phyloP scores from a whole-genome alignment of 2,329 filamentous ascomycete genomes.

The Penicillium palitans region DNA sequence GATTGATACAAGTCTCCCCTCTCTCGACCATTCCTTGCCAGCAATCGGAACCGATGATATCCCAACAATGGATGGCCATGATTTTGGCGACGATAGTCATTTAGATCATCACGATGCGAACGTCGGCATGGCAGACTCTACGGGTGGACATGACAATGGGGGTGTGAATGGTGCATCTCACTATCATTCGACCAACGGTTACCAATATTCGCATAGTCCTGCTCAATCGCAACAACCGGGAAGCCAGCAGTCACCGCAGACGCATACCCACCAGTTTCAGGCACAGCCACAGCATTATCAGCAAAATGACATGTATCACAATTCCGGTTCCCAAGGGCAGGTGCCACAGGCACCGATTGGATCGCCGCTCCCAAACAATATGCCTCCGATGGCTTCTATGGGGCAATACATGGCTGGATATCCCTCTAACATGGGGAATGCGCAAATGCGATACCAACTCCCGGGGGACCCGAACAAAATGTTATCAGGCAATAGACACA shows the following conservation, averaged over 20 bases:
- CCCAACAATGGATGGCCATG: slow-evolving; percentile 32
- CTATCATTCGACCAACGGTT: slow-evolving; percentile 49
- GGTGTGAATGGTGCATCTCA: slow-evolving; percentile 41
- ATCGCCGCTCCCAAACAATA: slow-evolving; percentile 50
- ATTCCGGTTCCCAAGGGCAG: slow-evolving; percentile 31
- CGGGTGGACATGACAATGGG: slow-evolving; percentile 23
- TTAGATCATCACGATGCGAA: slow-evolving; percentile 21
- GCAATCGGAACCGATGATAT: slow-evolving; percentile 35
- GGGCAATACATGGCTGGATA: slow-evolving; percentile 55
- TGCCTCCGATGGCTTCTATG: slow-evolving; percentile 54
- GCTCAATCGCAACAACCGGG: slow-evolving; percentile 42
- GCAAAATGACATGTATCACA: slow-evolving; percentile 38
- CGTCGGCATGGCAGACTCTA: slow-evolving; percentile 12
- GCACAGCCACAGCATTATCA: slow-evolving; percentile 31
- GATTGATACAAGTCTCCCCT: slow-evolving; percentile 30
- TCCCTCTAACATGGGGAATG: slow-evolving; percentile 39
- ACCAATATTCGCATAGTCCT: slow-evolving; percentile 25
- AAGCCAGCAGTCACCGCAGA: slow-evolving; percentile 39
- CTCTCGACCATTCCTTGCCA: slow-evolving; percentile 31
- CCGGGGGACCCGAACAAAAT: slow-evolving; percentile 54
- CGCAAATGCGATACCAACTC: slow-evolving; percentile 55
- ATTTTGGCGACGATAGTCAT: slow-evolving; percentile 24
- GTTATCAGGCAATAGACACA: slow-evolving; percentile 63
- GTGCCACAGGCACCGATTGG: slow-evolving; percentile 48
- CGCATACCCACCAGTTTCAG: slow-evolving; percentile 28